Evolutionary conservation across 2,329 filamentous ascomycete species (phyloP), one percentile per base, ranked within the genome.

Genomic region (Epichloe amarillans): DNA sequence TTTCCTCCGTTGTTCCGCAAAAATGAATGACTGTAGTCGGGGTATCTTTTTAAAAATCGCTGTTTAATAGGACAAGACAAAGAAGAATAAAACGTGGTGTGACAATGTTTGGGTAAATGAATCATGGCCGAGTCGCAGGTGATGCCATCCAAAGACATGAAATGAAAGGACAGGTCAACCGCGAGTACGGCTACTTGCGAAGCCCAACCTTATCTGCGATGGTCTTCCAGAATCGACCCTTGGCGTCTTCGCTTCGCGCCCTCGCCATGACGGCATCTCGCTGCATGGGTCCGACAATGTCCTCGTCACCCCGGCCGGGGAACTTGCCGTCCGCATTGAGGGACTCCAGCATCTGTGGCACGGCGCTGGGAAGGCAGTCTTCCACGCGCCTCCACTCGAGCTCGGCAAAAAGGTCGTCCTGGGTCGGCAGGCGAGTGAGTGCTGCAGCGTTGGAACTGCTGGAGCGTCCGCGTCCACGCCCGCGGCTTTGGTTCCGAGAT

Each of bases 281-380:
- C 58, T 82, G 80, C 90, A 96, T 95, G 6, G 90, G 90, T 1
- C 90, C 90, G 43, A 96, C 88, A 63, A 96, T 94, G 65, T 95
- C 90, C 59, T 90, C 84, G 60, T 95, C 89, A 49, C 89, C 89
- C 35, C 91, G 79, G 58, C 84, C 82, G 23, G 89, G 89, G 61
- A 95, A 96, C 66, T 96, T 95, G 62, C 86, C 84, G 55, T 85
- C 76, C 62, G 83, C 74, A 62, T 86, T 82, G 55, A 82, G 73
- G 51, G 82, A 72, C 62, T 84, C 80, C 55, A 83, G 73, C 58
- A 90, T 77, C 26, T 78, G 75, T 0, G 85, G 84, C 56, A 89
- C 80, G 51, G 79, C 79, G 53, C 78, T 79, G 41, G 83, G 73
- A 33, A 82, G 71, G 52, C 76, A 69, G 50, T 80, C 76, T 50